Conservation (phyloP, 208 protist genomes). For the Vickermania spadyakhi region DNA sequence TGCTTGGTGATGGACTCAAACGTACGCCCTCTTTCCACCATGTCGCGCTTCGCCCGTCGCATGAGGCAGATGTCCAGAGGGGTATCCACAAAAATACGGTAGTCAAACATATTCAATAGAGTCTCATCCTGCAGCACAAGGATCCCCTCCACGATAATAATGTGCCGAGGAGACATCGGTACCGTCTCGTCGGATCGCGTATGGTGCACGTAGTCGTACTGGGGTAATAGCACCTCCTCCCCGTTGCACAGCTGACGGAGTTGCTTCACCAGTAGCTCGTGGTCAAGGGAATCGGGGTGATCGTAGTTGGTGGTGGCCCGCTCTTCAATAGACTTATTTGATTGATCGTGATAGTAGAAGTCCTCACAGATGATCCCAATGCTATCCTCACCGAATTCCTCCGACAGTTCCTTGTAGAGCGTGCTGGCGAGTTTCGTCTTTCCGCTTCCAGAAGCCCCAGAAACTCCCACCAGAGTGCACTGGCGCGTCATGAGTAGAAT, state of each 20-base stretch:
- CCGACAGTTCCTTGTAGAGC: constrained; percentile 44
- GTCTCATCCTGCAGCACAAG: constrained; percentile 55
- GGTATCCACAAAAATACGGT: constrained; percentile 87
- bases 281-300: constrained; percentile 81
- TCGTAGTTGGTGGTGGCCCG: constrained; percentile 26
- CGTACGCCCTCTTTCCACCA: constrained; percentile 62
- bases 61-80: constrained; percentile 81
- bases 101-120: constrained; percentile 61
- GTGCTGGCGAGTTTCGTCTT: constrained; percentile 64
- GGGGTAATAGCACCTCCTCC: constrained; percentile 61
- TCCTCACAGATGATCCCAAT: constrained; percentile 77
- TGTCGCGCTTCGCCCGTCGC: constrained; percentile 73
- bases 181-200: constrained; percentile 18
- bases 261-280: constrained; percentile 36
- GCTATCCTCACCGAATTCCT: constrained; percentile 25
- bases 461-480: constrained; percentile 66
- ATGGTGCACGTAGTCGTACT: constrained; percentile 89
- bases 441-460: constrained; percentile 76
- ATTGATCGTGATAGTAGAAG: constrained; percentile 70
- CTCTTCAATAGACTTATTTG: constrained; percentile 12
- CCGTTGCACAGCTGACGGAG: constrained; percentile 49
- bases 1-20: constrained; percentile 71
- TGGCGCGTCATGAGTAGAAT: background rate
- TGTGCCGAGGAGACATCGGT: constrained; percentile 44
- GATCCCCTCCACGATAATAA: constrained; percentile 91